A percentile compares a stretch with the other conserved stretches of the same genome.
Conservation (phyloP, 768 basidiomycete genomes). For the Udeniomyces megalosporus region DNA sequence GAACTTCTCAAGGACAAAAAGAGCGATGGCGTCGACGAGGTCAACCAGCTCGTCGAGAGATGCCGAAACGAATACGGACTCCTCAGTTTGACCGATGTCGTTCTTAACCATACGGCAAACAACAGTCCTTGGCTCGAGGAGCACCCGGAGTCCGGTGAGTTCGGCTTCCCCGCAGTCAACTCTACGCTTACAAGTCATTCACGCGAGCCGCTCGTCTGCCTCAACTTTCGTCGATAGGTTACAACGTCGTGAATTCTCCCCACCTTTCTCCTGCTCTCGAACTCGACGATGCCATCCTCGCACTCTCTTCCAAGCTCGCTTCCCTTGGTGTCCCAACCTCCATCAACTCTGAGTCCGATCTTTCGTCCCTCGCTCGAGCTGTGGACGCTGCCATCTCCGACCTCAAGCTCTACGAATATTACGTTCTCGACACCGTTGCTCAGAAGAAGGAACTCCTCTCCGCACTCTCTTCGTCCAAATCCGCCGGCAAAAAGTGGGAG, state of each 20-base stretch:
- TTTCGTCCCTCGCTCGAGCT: slow-evolving; percentile 48
- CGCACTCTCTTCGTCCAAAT: slow-evolving; percentile 36
- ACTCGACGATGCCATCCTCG: slow-evolving; percentile 68
- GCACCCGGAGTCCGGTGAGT: slow-evolving; percentile 85
- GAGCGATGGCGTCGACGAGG: slow-evolving; percentile 35
- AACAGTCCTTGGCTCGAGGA: slow-evolving; percentile 80
- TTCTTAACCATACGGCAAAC: slow-evolving; percentile 92
- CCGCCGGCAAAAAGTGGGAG: slow-evolving; percentile 19
- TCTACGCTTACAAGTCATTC: neutral
- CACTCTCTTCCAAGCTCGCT: slow-evolving; percentile 54
- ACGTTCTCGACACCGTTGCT: slow-evolving; percentile 57
- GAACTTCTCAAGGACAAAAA: slow-evolving; percentile 38
- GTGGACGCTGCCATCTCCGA: slow-evolving; percentile 44
- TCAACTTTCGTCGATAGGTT: too few relatives aligned
- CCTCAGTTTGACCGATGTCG: slow-evolving; percentile 81
- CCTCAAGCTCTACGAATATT: slow-evolving; percentile 82
- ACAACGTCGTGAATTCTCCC: slow-evolving; percentile 75
- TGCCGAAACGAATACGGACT: slow-evolving; percentile 77
- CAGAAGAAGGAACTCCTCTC: slow-evolving; percentile 47
- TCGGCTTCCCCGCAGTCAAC: too few relatives aligned
- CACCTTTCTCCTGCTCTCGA: slow-evolving; percentile 85
- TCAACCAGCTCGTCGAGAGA: slow-evolving; percentile 48
- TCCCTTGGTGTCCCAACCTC: slow-evolving; percentile 53
- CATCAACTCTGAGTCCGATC: slow-evolving; percentile 49
- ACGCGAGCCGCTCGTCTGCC: neutral